A percentile compares a stretch with the other conserved stretches of the same genome.
These are phyloP conservation scores for Pneumocystis oryctolagi DNA, from an alignment of 1,139 yeast species.

Conservation along the genomic window DNA sequence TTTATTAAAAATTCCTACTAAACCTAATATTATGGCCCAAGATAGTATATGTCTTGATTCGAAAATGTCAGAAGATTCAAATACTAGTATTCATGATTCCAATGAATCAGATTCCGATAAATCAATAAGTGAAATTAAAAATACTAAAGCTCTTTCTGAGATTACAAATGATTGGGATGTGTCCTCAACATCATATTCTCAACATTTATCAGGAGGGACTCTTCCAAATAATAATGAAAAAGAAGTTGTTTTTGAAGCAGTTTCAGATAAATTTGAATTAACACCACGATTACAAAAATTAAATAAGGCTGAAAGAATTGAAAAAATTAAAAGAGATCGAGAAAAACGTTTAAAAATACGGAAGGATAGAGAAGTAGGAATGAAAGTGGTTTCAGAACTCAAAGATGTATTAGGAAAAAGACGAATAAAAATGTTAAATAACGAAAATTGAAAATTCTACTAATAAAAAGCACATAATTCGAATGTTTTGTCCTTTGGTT, in stretches of 20 bases:
- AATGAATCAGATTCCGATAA: not conserved
- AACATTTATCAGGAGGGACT: not conserved
- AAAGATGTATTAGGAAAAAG: constrained; percentile 2
- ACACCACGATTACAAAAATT: not conserved
- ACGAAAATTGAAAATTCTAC: not conserved
- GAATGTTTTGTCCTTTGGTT: not conserved
- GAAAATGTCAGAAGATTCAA: not conserved
- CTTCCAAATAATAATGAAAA: not conserved
- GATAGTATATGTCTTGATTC: not conserved
- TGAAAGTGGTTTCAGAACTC: constrained; percentile 1
- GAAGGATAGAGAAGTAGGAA: not conserved
- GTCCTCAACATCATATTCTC: not conserved
- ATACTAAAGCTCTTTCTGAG: not conserved
- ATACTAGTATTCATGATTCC: not conserved
- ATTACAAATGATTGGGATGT: not conserved
- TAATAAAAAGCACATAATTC: not conserved
- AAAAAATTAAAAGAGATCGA: not conserved
- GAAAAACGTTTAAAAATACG: not conserved
- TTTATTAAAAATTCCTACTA: not conserved
- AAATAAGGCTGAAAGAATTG: not conserved
- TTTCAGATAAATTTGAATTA: not conserved
- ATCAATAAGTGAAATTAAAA: not conserved
- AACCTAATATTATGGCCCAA: not conserved
- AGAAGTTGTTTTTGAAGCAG: not conserved
- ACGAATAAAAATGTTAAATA: not conserved